A percentile compares a stretch with the other conserved stretches of the same genome.
Evolutionary conservation across 2,329 filamentous ascomycete genomes (phyloP).

Genomic region (Botryotinia calthae): DNA sequence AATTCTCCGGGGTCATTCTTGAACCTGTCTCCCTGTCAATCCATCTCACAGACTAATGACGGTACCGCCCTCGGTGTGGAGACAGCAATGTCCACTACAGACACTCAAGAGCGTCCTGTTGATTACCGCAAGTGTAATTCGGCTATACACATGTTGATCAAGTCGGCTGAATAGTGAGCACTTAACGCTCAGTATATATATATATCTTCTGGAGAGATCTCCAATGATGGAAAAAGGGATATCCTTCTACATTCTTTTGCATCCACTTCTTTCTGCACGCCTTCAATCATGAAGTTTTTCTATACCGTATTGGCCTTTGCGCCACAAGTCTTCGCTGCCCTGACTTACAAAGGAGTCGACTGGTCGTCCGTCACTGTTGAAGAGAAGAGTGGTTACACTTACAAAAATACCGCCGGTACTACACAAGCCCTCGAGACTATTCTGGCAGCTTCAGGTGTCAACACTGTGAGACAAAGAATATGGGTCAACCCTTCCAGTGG

Average conservation of each 20-base stretch:
- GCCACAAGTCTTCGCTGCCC: slow-evolving; percentile 36
- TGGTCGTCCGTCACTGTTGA: slow-evolving; percentile 67
- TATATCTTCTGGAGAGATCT: neutral
- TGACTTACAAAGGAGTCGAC: slow-evolving; percentile 66
- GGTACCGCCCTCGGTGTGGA: neutral
- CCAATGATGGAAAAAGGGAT: neutral
- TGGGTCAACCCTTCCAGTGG: slow-evolving; percentile 68
- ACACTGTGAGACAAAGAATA: slow-evolving; percentile 67
- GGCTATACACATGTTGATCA: neutral
- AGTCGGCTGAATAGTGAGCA: neutral
- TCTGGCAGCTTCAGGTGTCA: slow-evolving; percentile 59
- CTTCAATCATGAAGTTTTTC: slow-evolving; percentile 12
- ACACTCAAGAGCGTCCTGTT: neutral
- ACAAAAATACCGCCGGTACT: slow-evolving; percentile 55
- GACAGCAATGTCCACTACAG: neutral
- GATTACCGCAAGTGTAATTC: neutral
- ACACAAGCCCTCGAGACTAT: slow-evolving; percentile 60
- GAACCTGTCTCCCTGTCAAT: neutral
- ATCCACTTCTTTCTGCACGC: neutral
- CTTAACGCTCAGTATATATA: neutral
- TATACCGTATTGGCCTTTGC: slow-evolving; percentile 10
- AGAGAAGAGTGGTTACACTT: slow-evolving; percentile 59
- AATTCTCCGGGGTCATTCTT: neutral
- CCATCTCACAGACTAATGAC: neutral
- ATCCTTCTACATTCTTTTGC: neutral